phyloP scores from a whole-genome alignment of 1,284 basidiomycete genomes.

The Coniophora puteana region DNA sequence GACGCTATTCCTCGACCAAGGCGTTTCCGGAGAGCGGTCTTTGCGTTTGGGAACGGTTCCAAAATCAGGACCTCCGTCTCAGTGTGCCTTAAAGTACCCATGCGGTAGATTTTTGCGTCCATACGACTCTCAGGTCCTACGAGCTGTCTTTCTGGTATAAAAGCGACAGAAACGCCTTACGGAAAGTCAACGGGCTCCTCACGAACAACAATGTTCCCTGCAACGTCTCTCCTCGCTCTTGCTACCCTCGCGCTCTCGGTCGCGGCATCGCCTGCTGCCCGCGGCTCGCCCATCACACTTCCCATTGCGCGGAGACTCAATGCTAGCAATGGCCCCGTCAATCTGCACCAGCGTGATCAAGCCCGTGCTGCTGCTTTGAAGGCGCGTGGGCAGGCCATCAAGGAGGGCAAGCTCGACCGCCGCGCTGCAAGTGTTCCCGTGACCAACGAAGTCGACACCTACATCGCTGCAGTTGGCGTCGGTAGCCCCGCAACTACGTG shows the following conservation, averaged over 20 bases:
- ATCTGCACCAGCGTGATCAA: slow-evolving; percentile 52
- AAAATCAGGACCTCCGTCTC: no score
- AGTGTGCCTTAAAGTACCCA: no score
- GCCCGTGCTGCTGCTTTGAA: slow-evolving; percentile 44
- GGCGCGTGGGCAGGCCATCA: slow-evolving; percentile 32
- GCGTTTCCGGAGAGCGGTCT: no score
- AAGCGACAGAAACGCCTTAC: no score
- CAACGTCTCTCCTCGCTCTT: slow-evolving; percentile 34
- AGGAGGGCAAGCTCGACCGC: slow-evolving; percentile 30
- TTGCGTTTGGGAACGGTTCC: no score
- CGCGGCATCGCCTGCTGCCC: slow-evolving; percentile 41
- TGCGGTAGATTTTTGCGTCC: no score
- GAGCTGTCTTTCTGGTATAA: no score
- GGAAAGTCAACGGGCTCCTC: background rate
- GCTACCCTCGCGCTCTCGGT: slow-evolving; percentile 43
- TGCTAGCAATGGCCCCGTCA: slow-evolving; percentile 39
- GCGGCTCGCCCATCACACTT: slow-evolving; percentile 38
- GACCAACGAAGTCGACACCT: slow-evolving; percentile 45
- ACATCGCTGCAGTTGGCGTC: slow-evolving; percentile 52
- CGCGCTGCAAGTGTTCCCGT: slow-evolving; percentile 34
- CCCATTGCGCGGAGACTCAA: slow-evolving; percentile 49
- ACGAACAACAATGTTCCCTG: slow-evolving; percentile 23
- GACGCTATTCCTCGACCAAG: no score
- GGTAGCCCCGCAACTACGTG: slow-evolving; percentile 57
- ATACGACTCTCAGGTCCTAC: no score